phyloP scores from a whole-genome alignment of 176 grass and related monocot species.

The Alopecurus myosuroides region DNA sequence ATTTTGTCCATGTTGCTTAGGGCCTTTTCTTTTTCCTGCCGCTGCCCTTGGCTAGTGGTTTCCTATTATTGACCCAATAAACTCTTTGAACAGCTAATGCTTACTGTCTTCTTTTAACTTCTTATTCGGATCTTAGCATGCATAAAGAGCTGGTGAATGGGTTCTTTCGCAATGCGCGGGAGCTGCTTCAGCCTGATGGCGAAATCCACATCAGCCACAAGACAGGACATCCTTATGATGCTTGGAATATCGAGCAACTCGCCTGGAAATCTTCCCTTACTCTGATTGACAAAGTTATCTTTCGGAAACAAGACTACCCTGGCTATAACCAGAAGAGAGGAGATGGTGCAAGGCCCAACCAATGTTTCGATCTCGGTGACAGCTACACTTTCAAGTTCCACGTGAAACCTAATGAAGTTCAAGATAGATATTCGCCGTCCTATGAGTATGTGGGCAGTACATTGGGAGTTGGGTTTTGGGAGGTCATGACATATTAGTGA shows the following conservation, averaged over 20 bases:
- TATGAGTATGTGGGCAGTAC: background rate
- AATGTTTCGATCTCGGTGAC: background rate
- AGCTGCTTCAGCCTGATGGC: slow-evolving; percentile 36
- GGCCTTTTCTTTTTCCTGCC: too few species aligned
- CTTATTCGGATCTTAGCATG: slow-evolving; percentile 20
- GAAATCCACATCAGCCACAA: slow-evolving; percentile 61
- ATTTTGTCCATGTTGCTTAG: background rate
- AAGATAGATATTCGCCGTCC: background rate
- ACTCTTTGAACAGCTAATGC: background rate
- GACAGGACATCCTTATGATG: background rate
- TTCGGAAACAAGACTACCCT: slow-evolving; percentile 39
- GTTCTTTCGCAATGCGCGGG: slow-evolving; percentile 43
- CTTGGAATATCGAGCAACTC: slow-evolving; percentile 44
- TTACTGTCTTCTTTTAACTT: background rate
- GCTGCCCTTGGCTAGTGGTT: background rate
- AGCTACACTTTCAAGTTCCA: background rate
- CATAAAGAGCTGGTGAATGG: slow-evolving; percentile 28
- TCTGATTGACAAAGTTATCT: slow-evolving; percentile 21
- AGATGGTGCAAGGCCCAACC: slow-evolving; percentile 10
- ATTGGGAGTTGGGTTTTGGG: background rate
- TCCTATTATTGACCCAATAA: background rate
- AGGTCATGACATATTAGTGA: background rate
- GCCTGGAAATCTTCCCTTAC: slow-evolving; percentile 27
- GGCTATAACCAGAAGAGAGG: slow-evolving; percentile 63
- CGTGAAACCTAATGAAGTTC: background rate